Evolutionary conservation across 1,284 basidiomycete genomes (phyloP).

Genomic region (Stygiomarasmius scandens): DNA sequence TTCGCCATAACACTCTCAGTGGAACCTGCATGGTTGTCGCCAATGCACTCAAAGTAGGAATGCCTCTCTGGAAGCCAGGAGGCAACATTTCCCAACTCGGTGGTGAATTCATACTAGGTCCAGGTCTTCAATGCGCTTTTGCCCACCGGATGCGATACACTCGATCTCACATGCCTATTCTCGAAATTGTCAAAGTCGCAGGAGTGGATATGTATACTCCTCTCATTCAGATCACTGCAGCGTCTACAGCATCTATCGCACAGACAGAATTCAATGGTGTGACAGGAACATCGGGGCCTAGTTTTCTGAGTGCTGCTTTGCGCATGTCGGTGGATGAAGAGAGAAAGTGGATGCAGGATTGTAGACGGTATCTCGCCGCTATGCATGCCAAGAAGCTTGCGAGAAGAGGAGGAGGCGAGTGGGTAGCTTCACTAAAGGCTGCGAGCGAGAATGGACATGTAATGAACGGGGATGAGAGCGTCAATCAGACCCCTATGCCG

Average conservation of each 20-base stretch:
- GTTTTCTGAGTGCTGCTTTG: not conserved
- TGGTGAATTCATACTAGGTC: constrained; percentile 79
- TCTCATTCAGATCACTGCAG: not conserved
- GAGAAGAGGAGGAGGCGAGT: not conserved
- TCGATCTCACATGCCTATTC: constrained; percentile 4
- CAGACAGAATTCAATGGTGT: not conserved
- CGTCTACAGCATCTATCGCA: not conserved
- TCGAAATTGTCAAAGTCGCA: constrained; percentile 5
- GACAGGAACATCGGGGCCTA: not conserved
- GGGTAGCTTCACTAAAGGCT: not conserved
- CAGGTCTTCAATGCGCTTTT: constrained; percentile 34
- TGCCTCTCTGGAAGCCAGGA: constrained; percentile 68
- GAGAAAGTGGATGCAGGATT: not conserved
- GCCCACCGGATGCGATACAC: constrained; percentile 14
- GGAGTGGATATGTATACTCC: not conserved
- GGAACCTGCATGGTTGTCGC: constrained; percentile 64
- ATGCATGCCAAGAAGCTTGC: not conserved
- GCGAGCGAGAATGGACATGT: not conserved
- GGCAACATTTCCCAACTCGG: constrained; percentile 72
- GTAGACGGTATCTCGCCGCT: not conserved
- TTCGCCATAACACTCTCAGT: constrained; percentile 49
- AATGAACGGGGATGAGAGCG: not conserved
- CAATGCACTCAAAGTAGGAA: constrained; percentile 56
- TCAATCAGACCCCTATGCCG: not conserved
- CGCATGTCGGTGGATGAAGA: not conserved